Evolutionary conservation across 2,329 filamentous ascomycete genomes (phyloP).

Genomic region (Exophiala spinifera): DNA sequence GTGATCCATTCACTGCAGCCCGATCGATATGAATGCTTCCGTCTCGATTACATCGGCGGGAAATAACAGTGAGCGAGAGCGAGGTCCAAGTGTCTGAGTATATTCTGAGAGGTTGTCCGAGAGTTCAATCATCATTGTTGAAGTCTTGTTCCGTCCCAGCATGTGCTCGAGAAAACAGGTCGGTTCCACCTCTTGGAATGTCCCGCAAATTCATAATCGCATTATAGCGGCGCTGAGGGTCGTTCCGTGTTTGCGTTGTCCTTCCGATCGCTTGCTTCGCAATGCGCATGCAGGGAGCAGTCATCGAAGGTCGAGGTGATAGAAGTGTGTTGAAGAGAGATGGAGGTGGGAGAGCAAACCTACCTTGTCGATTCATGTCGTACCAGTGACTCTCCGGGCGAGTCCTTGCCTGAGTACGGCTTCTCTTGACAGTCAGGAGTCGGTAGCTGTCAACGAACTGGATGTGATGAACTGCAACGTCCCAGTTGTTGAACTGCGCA

Average conservation of each 20-base stretch:
- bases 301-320: neutral
- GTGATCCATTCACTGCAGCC: neutral
- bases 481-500: neutral
- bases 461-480: neutral
- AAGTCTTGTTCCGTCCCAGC: too few relatives aligned
- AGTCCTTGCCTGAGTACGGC: neutral
- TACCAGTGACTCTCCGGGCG: neutral
- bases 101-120: too few relatives aligned
- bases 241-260: too few relatives aligned
- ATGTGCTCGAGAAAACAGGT: too few relatives aligned
- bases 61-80: too few relatives aligned
- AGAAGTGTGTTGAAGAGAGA: neutral
- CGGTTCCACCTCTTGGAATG: too few relatives aligned
- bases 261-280: neutral
- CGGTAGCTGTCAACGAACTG: neutral
- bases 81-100: too few relatives aligned
- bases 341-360: constrained; percentile 13
- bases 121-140: too few relatives aligned
- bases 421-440: neutral
- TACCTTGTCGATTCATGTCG: constrained; percentile 24
- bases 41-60: too few relatives aligned
- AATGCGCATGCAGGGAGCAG: neutral
- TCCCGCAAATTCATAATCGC: too few relatives aligned
- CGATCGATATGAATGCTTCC: too few relatives aligned
- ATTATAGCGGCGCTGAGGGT: too few relatives aligned